Evolutionary conservation across 805 yeast genomes (phyloP), one percentile per base, ranked within the genome.

Genomic region (Metschnikowia dekortorum): DNA sequence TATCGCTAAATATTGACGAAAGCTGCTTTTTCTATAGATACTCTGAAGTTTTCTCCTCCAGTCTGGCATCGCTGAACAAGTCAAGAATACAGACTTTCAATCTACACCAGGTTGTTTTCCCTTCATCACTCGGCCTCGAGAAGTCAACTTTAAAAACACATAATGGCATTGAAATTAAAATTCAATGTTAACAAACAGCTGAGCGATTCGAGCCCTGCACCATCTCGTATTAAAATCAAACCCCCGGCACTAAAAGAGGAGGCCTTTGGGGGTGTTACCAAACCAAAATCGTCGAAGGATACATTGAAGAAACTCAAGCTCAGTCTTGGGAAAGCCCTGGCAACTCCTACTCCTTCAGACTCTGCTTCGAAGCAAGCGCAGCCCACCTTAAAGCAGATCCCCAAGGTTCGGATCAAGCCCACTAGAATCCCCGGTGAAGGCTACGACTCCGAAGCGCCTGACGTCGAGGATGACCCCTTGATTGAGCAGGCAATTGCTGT

Each of bases 401-500:
- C 83, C 3, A 70, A 76, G 32, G 77, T 80, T 29, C 65, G 81
- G 53, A 73, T 81, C 36, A 81, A 79, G 53, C 84, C 84, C 1
- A 75, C 81, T 0, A 74, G 96, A 58, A 76, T 85, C 3, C 94
- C 96, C 0, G 96, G 96, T 4, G 97, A 92, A 59, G 98, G 98
- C 1, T 92, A 92, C 66, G 99, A 92, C 63, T 86, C 96, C 2
- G 98, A 92, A 61, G 97, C 96, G 16, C 96, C 97, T 0, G 98
- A 92, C 57, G 73, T 89, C 28, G 99, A 94, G 64, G 97, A 90
- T 53, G 97, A 94, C 62, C 98, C 99, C 1, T 70, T 89, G 53
- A 73, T 89, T 8, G 98, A 94, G 62, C 96, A 89, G 56, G 96
- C 94, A 0, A 75, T 94, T 1, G 75, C 90, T 1, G 65, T 94